phyloP scores from a whole-genome alignment of 2,329 filamentous ascomycete genomes.

The Bimuria novae-zelandiae region DNA sequence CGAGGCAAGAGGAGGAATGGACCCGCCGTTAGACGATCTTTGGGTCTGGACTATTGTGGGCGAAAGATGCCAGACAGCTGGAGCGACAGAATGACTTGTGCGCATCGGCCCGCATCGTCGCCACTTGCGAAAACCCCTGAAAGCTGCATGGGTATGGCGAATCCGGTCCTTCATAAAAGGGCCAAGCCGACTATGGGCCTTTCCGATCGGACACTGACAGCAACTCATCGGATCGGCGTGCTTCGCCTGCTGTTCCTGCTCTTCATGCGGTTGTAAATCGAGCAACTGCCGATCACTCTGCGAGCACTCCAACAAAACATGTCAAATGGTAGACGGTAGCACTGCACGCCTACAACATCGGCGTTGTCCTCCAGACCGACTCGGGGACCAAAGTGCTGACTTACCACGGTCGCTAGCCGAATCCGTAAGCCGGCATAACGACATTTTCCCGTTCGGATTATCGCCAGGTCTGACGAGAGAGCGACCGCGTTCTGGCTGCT shows the following conservation, averaged over 20 bases:
- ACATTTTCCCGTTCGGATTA: background rate
- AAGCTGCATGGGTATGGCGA: background rate
- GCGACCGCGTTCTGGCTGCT: background rate
- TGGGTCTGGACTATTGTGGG: background rate
- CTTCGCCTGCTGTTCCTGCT: background rate
- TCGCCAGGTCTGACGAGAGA: background rate
- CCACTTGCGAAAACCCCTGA: background rate
- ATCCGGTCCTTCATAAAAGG: conserved; percentile 1
- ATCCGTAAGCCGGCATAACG: background rate
- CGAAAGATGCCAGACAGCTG: background rate
- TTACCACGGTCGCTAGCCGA: background rate
- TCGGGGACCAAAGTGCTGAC: conserved; percentile 6
- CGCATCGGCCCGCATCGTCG: conserved; percentile 5
- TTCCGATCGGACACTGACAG: background rate
- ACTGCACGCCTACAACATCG: background rate
- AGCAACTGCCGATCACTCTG: no score
- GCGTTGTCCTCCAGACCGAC: background rate
- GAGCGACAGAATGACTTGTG: conserved; percentile 3
- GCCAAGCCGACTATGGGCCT: background rate
- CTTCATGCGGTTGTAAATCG: background rate
- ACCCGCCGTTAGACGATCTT: background rate
- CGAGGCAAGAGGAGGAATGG: background rate
- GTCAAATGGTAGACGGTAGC: background rate
- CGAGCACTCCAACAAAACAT: no score
- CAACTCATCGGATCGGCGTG: conserved; percentile 1